Evolutionary conservation across 768 basidiomycete species (phyloP).

Genomic region (Suillus sp.): DNA sequence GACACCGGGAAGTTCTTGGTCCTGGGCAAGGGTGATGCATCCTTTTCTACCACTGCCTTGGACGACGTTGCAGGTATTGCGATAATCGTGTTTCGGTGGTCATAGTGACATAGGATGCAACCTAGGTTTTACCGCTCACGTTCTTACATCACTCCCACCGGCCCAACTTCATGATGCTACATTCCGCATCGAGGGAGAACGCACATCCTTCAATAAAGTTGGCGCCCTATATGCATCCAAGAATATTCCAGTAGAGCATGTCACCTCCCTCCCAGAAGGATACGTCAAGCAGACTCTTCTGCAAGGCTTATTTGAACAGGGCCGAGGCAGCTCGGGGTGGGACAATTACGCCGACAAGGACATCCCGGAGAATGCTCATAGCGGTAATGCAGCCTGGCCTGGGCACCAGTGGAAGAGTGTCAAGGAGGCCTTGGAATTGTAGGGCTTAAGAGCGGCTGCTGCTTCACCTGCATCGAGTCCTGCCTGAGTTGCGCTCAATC

Average conservation of each 20-base stretch:
- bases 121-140: slow-evolving; percentile 38
- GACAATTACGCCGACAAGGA: slow-evolving; percentile 33
- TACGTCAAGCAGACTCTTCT: slow-evolving; percentile 33
- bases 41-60: slow-evolving; percentile 34
- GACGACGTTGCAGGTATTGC: slow-evolving; percentile 37
- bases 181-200: slow-evolving; percentile 42
- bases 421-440: slow-evolving; percentile 30
- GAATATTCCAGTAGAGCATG: slow-evolving; percentile 21
- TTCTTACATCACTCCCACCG: slow-evolving; percentile 34
- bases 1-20: slow-evolving; percentile 33
- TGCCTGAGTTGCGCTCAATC: slow-evolving; percentile 10
- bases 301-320: slow-evolving; percentile 32
- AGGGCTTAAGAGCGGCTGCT: background rate
- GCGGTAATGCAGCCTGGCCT: slow-evolving; percentile 35
- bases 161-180: slow-evolving; percentile 30
- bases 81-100: slow-evolving; percentile 18
- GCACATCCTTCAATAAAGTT: slow-evolving; percentile 27
- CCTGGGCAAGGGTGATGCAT: slow-evolving; percentile 34
- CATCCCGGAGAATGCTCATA: slow-evolving; percentile 31
- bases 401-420: slow-evolving; percentile 37
- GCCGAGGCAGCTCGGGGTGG: slow-evolving; percentile 38
- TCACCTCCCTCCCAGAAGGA: slow-evolving; percentile 32
- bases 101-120: background rate
- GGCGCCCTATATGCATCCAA: slow-evolving; percentile 31
- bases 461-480: background rate